Base-by-base conservation (phyloP, 192 early-diverging fungal species). In the Linnemannia elongata region DNA sequence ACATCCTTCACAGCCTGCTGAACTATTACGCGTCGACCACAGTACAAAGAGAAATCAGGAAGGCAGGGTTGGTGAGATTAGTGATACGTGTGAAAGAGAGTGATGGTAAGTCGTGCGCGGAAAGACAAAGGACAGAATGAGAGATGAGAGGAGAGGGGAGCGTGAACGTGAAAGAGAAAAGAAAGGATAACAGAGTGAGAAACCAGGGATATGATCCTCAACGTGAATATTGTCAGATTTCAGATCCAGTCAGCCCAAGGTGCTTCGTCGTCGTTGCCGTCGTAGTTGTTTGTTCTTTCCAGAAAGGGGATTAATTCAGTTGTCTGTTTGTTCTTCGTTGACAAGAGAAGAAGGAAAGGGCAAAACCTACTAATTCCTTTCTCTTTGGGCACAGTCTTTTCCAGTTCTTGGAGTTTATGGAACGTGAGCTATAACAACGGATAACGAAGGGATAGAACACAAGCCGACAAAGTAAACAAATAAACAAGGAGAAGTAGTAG, bases 351-450 rank as follows among this genome's bases (percentile, higher is more conserved):
- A 18, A 52, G 18, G 49, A 52, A 52, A 76, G 8, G 60, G 12
- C 36, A n/a, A 72, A 33, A 72, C 77, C 80, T 89, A 94, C 94
- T 92, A 22, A 97, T 96, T 47, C 97, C 97, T 88, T 95, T 97
- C 70, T 89, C 77, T 87, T 97, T 97, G 22, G 96, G 91, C 0
- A 93, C 97, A 0, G 94, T 89, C 74, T 95, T 95, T 82, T 98
- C 97, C 12, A 98, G 82, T 74, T 98, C 97, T 83, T 96, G 96
- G 8, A 96, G 90, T 72, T 95, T 94, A 82, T 92, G 96, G 52
- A 96, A 93, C 35, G 95, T 93, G 63, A 91, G 91, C 91, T 95
- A 77, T 63, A 42, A 10, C 18, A 52, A 52, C 18, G 18, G 22
- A 52, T 22, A 52, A 22, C 20, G 49, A 52, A 52, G 17, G 49